phyloP scores from a whole-genome alignment of 2,329 filamentous ascomycete species.

The Penicillium sp. region DNA sequence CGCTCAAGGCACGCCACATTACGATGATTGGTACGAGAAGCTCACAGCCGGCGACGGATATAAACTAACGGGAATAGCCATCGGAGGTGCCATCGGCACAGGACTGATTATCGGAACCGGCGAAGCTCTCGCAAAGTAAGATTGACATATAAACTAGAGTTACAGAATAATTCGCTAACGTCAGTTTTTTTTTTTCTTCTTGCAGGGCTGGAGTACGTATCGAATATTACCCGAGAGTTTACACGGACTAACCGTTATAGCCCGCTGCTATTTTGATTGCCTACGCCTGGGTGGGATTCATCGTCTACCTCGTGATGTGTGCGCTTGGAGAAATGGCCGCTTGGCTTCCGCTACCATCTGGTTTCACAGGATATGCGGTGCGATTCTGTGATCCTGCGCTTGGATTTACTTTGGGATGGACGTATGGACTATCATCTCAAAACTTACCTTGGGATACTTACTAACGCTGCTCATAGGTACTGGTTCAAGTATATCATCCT shows the following conservation, averaged over 20 bases:
- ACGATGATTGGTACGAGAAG: conserved; percentile 42
- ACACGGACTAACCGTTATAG: conserved; percentile 16
- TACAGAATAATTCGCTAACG: conserved; percentile 12
- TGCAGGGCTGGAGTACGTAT: conserved; percentile 39
- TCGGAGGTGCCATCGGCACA: conserved; percentile 46
- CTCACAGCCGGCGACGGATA: background rate
- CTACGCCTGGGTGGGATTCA: conserved; percentile 45
- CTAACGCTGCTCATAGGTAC: conserved; percentile 29
- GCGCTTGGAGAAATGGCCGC: conserved; percentile 82
- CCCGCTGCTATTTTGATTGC: conserved; percentile 46
- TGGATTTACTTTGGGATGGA: conserved; percentile 75
- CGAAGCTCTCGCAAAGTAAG: conserved; percentile 38
- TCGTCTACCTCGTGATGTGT: conserved; percentile 81
- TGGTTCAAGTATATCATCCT: conserved; percentile 82
- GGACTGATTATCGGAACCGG: conserved; percentile 45
- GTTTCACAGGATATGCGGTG: conserved; percentile 78
- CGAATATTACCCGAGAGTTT: background rate
- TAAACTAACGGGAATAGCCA: conserved; percentile 23
- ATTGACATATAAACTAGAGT: background rate
- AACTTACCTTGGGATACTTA: background rate
- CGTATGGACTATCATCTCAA: conserved; percentile 44
- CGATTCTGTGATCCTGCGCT: conserved; percentile 79
- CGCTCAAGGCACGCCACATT: conserved; percentile 43
- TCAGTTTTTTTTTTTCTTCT: background rate
- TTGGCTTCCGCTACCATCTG: conserved; percentile 74